phyloP scores from a whole-genome alignment of 306 rosid species.

The Cucurbita moschata region DNA sequence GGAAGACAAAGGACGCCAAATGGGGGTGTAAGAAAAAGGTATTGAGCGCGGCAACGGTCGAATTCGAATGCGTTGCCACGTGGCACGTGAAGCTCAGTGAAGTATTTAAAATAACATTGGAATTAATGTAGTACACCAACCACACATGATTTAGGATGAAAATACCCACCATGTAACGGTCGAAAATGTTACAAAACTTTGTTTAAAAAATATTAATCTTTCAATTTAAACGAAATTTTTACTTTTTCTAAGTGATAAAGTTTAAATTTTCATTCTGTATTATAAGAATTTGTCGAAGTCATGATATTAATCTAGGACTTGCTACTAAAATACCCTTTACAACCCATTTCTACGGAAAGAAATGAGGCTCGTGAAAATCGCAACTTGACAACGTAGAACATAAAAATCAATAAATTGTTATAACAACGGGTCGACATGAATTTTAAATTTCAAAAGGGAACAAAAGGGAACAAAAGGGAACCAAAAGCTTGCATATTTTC shows the following conservation, averaged over 20 bases:
- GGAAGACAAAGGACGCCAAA: constrained; percentile 1
- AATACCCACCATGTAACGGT: background rate
- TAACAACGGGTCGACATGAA: no score
- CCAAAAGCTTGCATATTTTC: background rate
- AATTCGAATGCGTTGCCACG: constrained; percentile 41
- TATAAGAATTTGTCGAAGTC: no score
- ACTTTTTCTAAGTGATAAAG: no score
- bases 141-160: background rate
- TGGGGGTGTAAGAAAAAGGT: background rate
- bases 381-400: no score
- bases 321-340: background rate
- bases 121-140: background rate
- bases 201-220: no score
- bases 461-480: background rate
- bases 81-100: constrained; percentile 21
- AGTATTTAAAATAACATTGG: constrained; percentile 19
- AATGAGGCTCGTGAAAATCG: background rate
- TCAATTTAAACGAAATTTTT: no score
- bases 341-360: background rate
- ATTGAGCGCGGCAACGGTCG: constrained; percentile 66
- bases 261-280: no score
- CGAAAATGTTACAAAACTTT: background rate
- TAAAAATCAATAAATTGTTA: background rate
- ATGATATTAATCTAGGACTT: background rate
- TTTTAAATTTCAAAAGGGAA: background rate